phyloP scores from a whole-genome alignment of 2,329 filamentous ascomycete species.

The Apiospora saccharicola region DNA sequence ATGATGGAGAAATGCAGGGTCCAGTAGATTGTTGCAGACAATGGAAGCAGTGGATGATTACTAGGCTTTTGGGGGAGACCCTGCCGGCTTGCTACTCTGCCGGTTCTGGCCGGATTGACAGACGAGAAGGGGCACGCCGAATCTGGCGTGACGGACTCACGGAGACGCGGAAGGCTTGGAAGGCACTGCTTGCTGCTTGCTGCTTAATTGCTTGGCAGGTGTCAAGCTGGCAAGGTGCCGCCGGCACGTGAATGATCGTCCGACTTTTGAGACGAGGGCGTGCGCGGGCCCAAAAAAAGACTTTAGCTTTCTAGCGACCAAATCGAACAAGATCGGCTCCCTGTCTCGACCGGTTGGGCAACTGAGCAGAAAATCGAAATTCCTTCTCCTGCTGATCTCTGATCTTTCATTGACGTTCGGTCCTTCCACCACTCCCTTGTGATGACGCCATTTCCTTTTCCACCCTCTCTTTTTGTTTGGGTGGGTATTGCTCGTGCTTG shows the following conservation, averaged over 20 bases:
- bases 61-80: background rate
- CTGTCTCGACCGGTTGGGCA: background rate
- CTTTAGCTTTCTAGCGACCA: background rate
- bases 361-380: conserved; percentile 8
- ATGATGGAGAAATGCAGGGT: background rate
- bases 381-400: background rate
- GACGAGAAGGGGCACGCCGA: background rate
- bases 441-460: background rate
- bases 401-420: background rate
- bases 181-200: background rate
- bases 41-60: background rate
- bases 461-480: background rate
- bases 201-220: conserved; percentile 15
- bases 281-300: background rate
- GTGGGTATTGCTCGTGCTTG: background rate
- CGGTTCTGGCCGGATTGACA: background rate
- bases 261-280: conserved; percentile 5
- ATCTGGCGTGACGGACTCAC: background rate
- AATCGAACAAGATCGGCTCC: background rate
- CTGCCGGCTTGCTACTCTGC: background rate
- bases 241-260: conserved; percentile 15
- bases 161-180: background rate
- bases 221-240: background rate
- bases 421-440: background rate
- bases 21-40: background rate